Base-by-base conservation (phyloP, 2,329 filamentous ascomycete genomes). In the Cadophora malorum region DNA sequence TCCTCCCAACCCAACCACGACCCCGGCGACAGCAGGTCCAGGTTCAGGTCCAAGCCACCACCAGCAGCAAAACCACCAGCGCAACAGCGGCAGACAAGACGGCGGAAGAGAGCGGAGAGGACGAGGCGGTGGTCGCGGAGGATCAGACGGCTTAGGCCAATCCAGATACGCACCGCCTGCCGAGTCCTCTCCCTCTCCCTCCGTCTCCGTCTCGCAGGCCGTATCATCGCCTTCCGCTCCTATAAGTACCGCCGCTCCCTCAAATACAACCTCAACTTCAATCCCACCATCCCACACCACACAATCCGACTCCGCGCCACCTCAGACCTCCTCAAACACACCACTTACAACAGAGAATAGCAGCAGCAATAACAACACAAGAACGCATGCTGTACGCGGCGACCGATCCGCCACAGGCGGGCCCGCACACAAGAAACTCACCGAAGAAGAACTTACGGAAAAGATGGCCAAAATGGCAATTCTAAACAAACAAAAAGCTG, bases 401-500 rank as follows among this genome's bases (percentile, higher is more conserved):
- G 85, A 87, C 72, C 80, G 85, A 56, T 84, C 83, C 70, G 80
- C 80, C 12, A 87, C 85, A 0, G 85, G 85, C 8, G 84, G 84
- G 0, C 70, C 84, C 1, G 81, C 81, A 61, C 79, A 87, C 78
- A 84, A 85, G 3, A 89, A 89, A 78, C 83, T 91, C 55, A 90
- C 88, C 1, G 88, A 91, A 74, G 86, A 84, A 70, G 85, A 91
- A 76, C 82, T 91, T 8, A 83, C 82, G 3, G 85, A 84, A 56
- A 86, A 87, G 69, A 85, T 91, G 68, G 86, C 85, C 8, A 82
- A 83, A 45, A 90, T 90, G 73, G 84, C 84, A 70, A 82, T 89
- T 71, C 86, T 88, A 67, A 90, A 89, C 64, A 85, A 84, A 6
- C 83, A 85, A 61, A 82, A 87, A 16, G 82, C 83, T 9, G 87